Evolutionary conservation across 495 filamentous ascomycete genomes (phyloP).

Genomic region (Pseudoneurospora amorphoporcata): DNA sequence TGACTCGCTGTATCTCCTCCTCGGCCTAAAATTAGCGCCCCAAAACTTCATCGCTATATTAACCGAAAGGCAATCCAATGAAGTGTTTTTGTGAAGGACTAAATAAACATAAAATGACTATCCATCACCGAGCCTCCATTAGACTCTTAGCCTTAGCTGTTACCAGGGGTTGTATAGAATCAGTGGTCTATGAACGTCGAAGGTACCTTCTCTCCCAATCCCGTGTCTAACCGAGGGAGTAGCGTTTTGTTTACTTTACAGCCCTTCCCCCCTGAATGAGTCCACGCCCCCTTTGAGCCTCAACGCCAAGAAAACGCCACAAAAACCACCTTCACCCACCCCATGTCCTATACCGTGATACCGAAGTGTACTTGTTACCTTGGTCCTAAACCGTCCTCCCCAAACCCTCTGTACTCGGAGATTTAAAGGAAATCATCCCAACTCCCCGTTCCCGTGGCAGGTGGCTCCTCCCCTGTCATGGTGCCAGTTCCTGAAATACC

Average conservation of each 20-base stretch:
- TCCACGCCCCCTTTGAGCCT: not conserved
- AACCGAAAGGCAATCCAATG: no score
- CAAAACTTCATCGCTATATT: no score
- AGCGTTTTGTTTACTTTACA: not conserved
- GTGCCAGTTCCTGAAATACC: no score
- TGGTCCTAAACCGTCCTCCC: no score
- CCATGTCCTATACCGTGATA: not conserved
- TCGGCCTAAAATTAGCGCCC: not conserved
- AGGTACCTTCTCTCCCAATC: not conserved
- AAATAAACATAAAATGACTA: not conserved
- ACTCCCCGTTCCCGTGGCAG: not conserved
- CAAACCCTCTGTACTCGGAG: no score
- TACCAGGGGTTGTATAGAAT: not conserved
- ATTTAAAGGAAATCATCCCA: not conserved
- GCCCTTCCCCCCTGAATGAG: not conserved
- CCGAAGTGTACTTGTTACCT: not conserved
- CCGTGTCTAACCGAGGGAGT: not conserved
- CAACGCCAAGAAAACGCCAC: not conserved
- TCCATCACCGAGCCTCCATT: not conserved
- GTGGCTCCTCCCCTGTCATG: not conserved
- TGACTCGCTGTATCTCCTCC: no score
- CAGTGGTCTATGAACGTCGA: not conserved
- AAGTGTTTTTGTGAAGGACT: no score
- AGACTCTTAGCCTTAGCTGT: not conserved
- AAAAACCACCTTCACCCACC: not conserved